Conservation (phyloP, 768 basidiomycete genomes). For the Neoboletus magnificus region DNA sequence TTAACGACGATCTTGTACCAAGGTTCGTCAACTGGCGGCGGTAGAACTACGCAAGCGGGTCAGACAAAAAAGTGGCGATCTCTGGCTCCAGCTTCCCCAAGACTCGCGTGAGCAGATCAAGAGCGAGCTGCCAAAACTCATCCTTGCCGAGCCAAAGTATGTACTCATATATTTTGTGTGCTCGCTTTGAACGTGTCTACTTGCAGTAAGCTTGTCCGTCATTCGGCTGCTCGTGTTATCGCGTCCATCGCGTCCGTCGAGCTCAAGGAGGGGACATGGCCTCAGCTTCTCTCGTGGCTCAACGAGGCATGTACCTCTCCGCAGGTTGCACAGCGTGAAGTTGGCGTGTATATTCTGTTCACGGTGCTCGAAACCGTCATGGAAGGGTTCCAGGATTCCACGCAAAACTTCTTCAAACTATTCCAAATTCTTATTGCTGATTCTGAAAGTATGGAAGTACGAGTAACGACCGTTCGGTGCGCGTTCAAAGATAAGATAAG, state of each 20-base stretch:
- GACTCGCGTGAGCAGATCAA: slow-evolving; percentile 82
- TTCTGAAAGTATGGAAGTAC: slow-evolving; percentile 84
- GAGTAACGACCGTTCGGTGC: slow-evolving; percentile 84
- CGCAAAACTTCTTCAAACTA: slow-evolving; percentile 72
- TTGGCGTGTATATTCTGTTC: slow-evolving; percentile 84
- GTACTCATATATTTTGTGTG: slow-evolving; percentile 19
- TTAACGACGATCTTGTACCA: slow-evolving; percentile 2
- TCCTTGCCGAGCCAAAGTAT: slow-evolving; percentile 76
- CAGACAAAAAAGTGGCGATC: slow-evolving; percentile 66
- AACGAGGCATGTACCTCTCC: slow-evolving; percentile 70
- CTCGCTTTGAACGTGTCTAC: slow-evolving; percentile 2
- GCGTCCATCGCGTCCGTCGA: slow-evolving; percentile 92
- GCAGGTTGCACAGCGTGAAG: slow-evolving; percentile 78
- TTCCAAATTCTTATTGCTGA: slow-evolving; percentile 73
- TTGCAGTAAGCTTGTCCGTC: slow-evolving; percentile 81
- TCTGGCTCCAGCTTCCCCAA: slow-evolving; percentile 75
- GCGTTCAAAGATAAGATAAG: slow-evolving; percentile 7
- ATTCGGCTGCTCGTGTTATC: slow-evolving; percentile 88
- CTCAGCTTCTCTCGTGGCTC: slow-evolving; percentile 84
- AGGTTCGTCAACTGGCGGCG: slow-evolving; percentile 96
- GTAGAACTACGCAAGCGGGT: slow-evolving; percentile 96
- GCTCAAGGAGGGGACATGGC: slow-evolving; percentile 76
- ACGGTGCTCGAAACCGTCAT: slow-evolving; percentile 90
- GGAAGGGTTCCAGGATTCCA: slow-evolving; percentile 80
- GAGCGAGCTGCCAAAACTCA: slow-evolving; percentile 70